These are phyloP conservation scores for Entophlyctis luteolus DNA, from an alignment of 192 early-diverging fungal species.

Conservation along the genomic window DNA sequence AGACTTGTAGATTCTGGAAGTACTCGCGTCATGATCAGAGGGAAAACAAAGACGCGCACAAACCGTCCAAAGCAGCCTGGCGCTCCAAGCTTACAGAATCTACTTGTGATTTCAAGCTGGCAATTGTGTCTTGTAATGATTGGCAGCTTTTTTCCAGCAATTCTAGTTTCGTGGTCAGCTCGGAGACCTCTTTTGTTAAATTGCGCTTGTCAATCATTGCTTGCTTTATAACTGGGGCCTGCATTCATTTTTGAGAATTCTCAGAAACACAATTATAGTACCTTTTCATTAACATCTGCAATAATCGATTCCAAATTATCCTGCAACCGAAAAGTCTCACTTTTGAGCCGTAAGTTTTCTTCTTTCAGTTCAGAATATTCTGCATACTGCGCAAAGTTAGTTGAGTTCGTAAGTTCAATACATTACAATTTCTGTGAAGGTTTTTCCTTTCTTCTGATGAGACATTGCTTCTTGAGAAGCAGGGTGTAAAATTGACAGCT, in stretches of 20 bases:
- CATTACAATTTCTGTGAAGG: slow-evolving; percentile 28
- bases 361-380: slow-evolving; percentile 27
- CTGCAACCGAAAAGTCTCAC: slow-evolving; percentile 13
- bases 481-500: slow-evolving; percentile 21
- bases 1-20: slow-evolving; percentile 9
- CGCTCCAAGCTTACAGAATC: neutral
- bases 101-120: neutral
- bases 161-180: neutral
- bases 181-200: slow-evolving; percentile 15
- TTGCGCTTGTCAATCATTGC: slow-evolving; percentile 12
- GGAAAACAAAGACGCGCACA: neutral
- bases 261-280: neutral
- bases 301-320: slow-evolving; percentile 22
- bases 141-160: neutral
- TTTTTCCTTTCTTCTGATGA: slow-evolving; percentile 24
- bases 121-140: neutral
- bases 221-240: slow-evolving; percentile 31
- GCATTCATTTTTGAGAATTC: neutral
- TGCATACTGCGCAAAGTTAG: slow-evolving; percentile 15
- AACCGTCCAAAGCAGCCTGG: neutral
- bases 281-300: slow-evolving; percentile 11
- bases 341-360: slow-evolving; percentile 10
- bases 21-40: neutral
- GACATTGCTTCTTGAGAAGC: slow-evolving; percentile 11
- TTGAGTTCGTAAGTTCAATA: neutral